These are phyloP conservation scores for Blastobotrys elegans DNA, from an alignment of 1,139 yeast genomes.

Conservation along the genomic window DNA sequence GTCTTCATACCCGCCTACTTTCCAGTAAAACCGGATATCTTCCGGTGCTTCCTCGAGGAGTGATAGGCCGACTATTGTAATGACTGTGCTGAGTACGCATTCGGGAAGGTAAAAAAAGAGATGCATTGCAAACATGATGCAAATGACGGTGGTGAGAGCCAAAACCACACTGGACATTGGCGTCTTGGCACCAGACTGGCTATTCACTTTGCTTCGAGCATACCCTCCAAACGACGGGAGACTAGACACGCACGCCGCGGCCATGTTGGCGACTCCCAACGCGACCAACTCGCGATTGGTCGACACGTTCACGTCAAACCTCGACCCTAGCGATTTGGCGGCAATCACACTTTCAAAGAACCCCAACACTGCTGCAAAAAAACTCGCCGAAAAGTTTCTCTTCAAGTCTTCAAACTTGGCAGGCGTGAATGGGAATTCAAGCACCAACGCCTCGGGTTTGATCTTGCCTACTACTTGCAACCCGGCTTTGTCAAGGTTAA, in stretches of 20 bases:
- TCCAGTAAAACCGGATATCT: slow-evolving; percentile 70
- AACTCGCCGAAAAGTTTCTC: slow-evolving; percentile 39
- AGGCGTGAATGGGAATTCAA: slow-evolving; percentile 47
- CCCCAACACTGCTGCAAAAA: slow-evolving; percentile 81
- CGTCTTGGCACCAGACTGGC: slow-evolving; percentile 79
- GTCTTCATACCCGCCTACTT: slow-evolving; percentile 72
- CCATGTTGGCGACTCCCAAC: slow-evolving; percentile 68
- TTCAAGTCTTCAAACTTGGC: slow-evolving; percentile 34
- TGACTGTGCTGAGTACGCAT: slow-evolving; percentile 76
- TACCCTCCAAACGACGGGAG: slow-evolving; percentile 96
- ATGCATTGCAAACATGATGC: slow-evolving; percentile 57
- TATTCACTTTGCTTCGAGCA: slow-evolving; percentile 87
- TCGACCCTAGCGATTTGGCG: slow-evolving; percentile 49
- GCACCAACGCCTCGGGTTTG: slow-evolving; percentile 40
- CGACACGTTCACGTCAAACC: slow-evolving; percentile 32
- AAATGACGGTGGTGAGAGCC: slow-evolving; percentile 66
- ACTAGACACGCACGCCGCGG: slow-evolving; percentile 67
- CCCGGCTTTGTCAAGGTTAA: slow-evolving; percentile 54
- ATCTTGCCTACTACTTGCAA: slow-evolving; percentile 69
- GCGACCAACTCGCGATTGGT: slow-evolving; percentile 64
- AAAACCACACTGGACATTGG: slow-evolving; percentile 79
- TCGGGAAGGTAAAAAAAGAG: slow-evolving; percentile 70
- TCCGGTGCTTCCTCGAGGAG: slow-evolving; percentile 83
- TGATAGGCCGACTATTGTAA: slow-evolving; percentile 72
- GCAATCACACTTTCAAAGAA: slow-evolving; percentile 95